Evolutionary conservation across 2,329 filamentous ascomycete genomes (phyloP), one percentile per base, ranked within the genome.

Genomic region (Keithomyces neogunnii): DNA sequence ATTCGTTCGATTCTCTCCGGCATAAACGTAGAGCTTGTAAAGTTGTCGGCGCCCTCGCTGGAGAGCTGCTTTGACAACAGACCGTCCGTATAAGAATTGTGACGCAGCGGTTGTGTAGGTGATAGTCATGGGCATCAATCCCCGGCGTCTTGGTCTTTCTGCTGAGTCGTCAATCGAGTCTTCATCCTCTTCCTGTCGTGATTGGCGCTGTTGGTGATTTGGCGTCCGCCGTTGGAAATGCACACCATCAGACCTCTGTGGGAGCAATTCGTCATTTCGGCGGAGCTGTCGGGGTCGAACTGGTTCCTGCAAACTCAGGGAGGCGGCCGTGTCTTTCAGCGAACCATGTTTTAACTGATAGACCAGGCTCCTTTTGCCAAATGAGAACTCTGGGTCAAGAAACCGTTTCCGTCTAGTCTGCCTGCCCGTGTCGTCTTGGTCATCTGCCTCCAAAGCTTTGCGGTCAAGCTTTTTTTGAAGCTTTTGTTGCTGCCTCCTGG

Each of bases 51-150:
- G 77, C 9, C 74, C 74, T 45, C 70, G 65, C 57, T 77, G 82
- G 26, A 99, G 72, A 0, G 90, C 91, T 26, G 91, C 87, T 55
- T 86, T 77, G 28, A 97, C 89, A 2, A 88, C 83, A 2, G 86
- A 88, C 44, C 80, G 81, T 5, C 93, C 93, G 63, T 95, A 97
- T 2, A 99, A 74, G 60, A 96, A 97, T 55, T 96, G 86, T 0
- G 91, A 96, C 4, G 89, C 88, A 0, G 92, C 86, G 1, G 89
- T 95, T 0, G 88, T 89, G 63, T 92, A 82, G 46, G 69, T 66
- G 53, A 71, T 56, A 1, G 62, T 68, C 61, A 70, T 64, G 8
- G 65, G 58, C 63, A 68, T 68, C 63, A 68, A 63, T 33, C 57
- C 61, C 32, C 61, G 63, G 46, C 57, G 64, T 32, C 57, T 59